Base-by-base conservation (phyloP, 139 green algal species). In the Nannochloris sp. region DNA sequence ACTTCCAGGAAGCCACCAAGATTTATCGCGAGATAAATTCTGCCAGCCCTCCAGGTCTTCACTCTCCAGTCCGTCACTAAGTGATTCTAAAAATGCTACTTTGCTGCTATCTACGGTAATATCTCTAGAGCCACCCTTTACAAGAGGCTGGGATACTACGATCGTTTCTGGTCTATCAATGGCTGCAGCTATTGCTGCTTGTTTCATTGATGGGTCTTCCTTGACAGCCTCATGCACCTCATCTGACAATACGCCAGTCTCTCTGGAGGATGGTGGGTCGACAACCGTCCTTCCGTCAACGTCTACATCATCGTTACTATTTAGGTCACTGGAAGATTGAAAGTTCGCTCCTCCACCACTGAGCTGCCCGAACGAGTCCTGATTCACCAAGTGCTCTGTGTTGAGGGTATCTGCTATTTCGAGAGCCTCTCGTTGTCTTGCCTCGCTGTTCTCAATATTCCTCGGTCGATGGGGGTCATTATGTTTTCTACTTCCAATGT, bases 61-160 rank as follows among this genome's bases (percentile, higher is more conserved):
- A 25, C 57, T 64, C 21, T 64, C 57, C 5, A 64, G 23, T 15
- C 57, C 57, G 0, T 49, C 23, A 15, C 19, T 44, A 27, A 64
- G 16, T 3, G 56, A 18, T 18, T 64, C 43, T 51, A 64, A 58
- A 64, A 64, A 64, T 15, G n/a, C 15, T n/a, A 64, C 57, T 50
- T 1, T 50, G 18, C n/a, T 16, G 21, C 19, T 31, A 29, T 64
- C 57, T 23, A 64, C 57, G 29, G 56, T 23, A 2, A 64, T 15
- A 2, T 58, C 23, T 23, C 19, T 48, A 27, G 23, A 18, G 3
- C 23, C 57, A 15, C 57, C 57, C 12, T 16, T 56, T 8, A 27
- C 43, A 51, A 64, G 23, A 9, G 19, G 19, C 23, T 64, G 57
- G 12, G 57, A 44, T 31, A 64, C 23, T 27, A 31, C 56, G 11